A percentile compares a stretch with the other conserved stretches of the same genome.
Conservation (phyloP, 352 stramenopile genomes). For the Pythium plurisporium region DNA sequence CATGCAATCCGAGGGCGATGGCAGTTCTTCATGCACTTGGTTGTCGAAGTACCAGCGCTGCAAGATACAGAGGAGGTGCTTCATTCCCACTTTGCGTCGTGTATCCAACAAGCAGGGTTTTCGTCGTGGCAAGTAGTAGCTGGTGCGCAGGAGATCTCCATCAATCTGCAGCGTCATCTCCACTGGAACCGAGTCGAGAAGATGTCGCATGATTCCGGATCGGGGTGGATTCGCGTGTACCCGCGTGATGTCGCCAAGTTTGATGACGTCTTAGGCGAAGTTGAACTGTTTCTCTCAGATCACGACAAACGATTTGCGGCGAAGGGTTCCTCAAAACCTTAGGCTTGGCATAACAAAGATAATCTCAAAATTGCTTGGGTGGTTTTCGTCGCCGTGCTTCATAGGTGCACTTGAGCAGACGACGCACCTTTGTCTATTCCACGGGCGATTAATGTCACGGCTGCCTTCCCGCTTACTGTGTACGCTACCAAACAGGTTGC, state of each 20-base stretch:
- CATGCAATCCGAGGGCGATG: slow-evolving; percentile 74
- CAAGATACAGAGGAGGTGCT: slow-evolving; percentile 57
- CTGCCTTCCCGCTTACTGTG: slow-evolving; percentile 72
- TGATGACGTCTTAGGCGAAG: slow-evolving; percentile 65
- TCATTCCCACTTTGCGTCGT: slow-evolving; percentile 61
- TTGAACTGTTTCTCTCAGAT: slow-evolving; percentile 65
- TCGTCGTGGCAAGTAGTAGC: slow-evolving; percentile 81
- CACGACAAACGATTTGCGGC: slow-evolving; percentile 38
- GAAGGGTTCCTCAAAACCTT: slow-evolving; percentile 11
- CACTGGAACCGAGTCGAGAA: slow-evolving; percentile 88
- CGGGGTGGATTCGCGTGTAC: slow-evolving; percentile 85
- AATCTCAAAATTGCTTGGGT: not conserved
- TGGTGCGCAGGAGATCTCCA: slow-evolving; percentile 82
- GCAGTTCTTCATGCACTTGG: slow-evolving; percentile 83
- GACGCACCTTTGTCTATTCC: slow-evolving; percentile 28
- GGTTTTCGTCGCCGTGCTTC: slow-evolving; percentile 1
- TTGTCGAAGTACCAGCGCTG: slow-evolving; percentile 56
- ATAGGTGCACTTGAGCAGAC: not conserved
- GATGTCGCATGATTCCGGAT: slow-evolving; percentile 83
- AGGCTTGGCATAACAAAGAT: not conserved
- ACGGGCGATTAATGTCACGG: slow-evolving; percentile 71
- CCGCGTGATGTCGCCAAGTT: slow-evolving; percentile 70
- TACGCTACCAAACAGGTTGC: slow-evolving; percentile 80
- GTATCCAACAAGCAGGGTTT: slow-evolving; percentile 80
- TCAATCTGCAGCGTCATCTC: slow-evolving; percentile 83